These are phyloP conservation scores for Chlorophyllum brunneum DNA, from an alignment of 768 basidiomycete genomes.

Conservation along the genomic window DNA sequence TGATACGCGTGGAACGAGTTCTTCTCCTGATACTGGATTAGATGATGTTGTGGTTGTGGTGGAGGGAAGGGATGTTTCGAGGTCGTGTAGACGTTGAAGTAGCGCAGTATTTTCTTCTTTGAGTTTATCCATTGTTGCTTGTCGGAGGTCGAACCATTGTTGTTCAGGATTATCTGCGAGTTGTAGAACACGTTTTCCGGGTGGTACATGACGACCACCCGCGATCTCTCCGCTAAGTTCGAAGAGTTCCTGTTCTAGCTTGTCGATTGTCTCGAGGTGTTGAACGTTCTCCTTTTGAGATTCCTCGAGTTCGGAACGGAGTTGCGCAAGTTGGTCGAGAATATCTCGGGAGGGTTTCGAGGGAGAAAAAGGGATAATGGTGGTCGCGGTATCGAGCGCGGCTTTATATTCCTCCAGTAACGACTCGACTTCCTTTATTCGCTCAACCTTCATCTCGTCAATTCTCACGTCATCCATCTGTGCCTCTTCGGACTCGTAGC, in stretches of 20 bases:
- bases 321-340: conserved; percentile 9
- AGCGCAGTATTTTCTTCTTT: conserved; percentile 83
- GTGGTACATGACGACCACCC: conserved; percentile 71
- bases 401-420: conserved; percentile 54
- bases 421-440: conserved; percentile 51
- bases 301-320: conserved; percentile 8
- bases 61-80: conserved; percentile 33
- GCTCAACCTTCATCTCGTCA: conserved; percentile 36
- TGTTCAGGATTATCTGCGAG: conserved; percentile 80
- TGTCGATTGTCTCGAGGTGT: conserved; percentile 54
- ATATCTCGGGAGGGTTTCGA: conserved; percentile 13
- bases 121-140: conserved; percentile 71
- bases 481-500: conserved; percentile 58
- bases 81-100: conserved; percentile 56
- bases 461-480: conserved; percentile 25
- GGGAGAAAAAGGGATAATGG: not conserved
- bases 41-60: not conserved
- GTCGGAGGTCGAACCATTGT: conserved; percentile 72
- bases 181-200: conserved; percentile 63
- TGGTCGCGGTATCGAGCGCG: conserved; percentile 39
- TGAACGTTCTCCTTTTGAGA: conserved; percentile 16
- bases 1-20: conserved; percentile 73
- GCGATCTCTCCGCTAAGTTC: conserved; percentile 76
- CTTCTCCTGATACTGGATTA: conserved; percentile 20
- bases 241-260: conserved; percentile 75